Evolutionary conservation across 805 yeast genomes (phyloP), one percentile per base, ranked within the genome.

Genomic region (Deakozyma indianensis): DNA sequence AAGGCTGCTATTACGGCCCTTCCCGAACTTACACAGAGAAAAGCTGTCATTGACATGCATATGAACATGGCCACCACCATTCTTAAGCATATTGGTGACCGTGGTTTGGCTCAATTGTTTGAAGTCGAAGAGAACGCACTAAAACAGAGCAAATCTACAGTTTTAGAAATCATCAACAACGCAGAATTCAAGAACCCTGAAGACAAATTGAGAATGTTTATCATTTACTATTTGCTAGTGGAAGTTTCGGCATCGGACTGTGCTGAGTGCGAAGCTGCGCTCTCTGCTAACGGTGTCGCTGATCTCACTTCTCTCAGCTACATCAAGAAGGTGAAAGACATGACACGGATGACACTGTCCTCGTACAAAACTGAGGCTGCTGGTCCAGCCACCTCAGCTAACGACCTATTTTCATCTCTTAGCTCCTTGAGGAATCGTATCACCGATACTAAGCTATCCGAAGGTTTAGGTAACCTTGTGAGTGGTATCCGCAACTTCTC

Each of bases 41-140:
- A 92, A 61, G 71, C 78, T 45, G 77, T 86, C 25, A 80, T 92
- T 54, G 99, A 92, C 65, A 83, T 85, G 80, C 99, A 92, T 65
- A 90, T 92, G 95, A 87, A 85, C 56, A 88, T 92, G 22, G 76
- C 94, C 50, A 84, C 96, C 7, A 75, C 87, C 18, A 67, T 92
- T 44, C 73, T 92, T 48, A 78, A 80, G 57, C 86, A 87, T 52
- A 70, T 92, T 49, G 92, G 90, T 56, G 78, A 81, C n/a, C 82
- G 90, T 52, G 80, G 80, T 16, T 70, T 92, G 53, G 98, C 94
- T 56, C 78, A 87, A 46, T 83, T 88, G 54, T 92, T 90, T 61
- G 97, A 92, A 64, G 78, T 92, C 49, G 99, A 92, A 65, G 96
- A 90, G 59, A 80, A 78, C 51, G 75, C 78, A 46, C 72, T 54